Evolutionary conservation across 164 flowering plant genomes (phyloP).

Genomic region (Macadamia integrifolia): DNA sequence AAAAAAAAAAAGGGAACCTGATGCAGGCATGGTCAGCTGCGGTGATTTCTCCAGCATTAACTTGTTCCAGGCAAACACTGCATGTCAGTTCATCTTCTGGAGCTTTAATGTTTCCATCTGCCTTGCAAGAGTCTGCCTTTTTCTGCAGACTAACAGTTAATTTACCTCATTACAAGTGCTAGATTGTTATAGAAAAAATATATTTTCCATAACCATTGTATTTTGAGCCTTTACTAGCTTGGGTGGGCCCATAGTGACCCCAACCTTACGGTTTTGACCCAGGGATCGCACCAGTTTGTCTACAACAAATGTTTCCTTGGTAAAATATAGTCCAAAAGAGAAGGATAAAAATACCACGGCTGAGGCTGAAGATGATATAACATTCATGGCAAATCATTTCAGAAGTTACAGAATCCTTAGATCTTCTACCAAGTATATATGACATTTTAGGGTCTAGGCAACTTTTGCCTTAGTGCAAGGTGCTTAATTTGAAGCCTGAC

Average conservation of each 20-base stretch:
- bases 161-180: too few species aligned
- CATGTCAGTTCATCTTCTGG: slow-evolving; percentile 72
- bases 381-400: not conserved
- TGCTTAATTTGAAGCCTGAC: too few species aligned
- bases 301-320: not conserved
- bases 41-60: slow-evolving; percentile 63
- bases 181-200: not conserved
- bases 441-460: too few species aligned
- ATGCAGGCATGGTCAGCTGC: slow-evolving; percentile 90
- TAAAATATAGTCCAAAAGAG: not conserved
- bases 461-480: too few species aligned
- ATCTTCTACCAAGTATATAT: not conserved
- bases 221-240: too few species aligned
- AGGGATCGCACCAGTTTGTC: not conserved
- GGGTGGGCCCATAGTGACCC: too few species aligned
- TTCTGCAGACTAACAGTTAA: slow-evolving; percentile 23
- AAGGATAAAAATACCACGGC: slow-evolving; percentile 32
- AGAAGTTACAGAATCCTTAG: not conserved
- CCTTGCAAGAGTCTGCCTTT: slow-evolving; percentile 42
- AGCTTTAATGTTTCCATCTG: slow-evolving; percentile 28
- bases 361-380: slow-evolving; percentile 28
- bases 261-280: too few species aligned
- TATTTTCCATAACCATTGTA: too few species aligned
- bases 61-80: slow-evolving; percentile 90
- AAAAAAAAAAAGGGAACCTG: slow-evolving; percentile 39